Conservation (phyloP, 352 stramenopile species). For the Elongisporangium anandrum region DNA sequence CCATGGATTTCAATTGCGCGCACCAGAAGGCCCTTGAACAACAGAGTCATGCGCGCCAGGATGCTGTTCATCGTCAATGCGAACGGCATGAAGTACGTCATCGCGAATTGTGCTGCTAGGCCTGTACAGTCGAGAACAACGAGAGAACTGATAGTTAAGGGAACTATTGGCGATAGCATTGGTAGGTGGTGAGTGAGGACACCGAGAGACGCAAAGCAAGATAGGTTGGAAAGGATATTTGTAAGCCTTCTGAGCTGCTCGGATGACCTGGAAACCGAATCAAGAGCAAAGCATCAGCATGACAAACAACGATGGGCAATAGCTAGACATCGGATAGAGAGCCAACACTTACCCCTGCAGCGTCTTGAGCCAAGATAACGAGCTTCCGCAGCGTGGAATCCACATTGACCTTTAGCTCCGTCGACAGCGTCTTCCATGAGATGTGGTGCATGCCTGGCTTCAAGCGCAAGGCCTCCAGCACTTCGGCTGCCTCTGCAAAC, state of each 20-base stretch:
- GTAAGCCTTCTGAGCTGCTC: conserved; percentile 70
- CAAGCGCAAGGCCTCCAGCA: conserved; percentile 47
- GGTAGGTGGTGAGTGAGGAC: too few relatives aligned
- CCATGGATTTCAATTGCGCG: conserved; percentile 62
- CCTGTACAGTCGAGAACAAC: conserved; percentile 13
- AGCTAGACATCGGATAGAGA: too few relatives aligned
- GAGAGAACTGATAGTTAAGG: neutral
- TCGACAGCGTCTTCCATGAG: conserved; percentile 64
- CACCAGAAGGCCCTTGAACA: conserved; percentile 62
- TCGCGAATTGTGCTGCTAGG: conserved; percentile 65
- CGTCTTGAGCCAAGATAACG: conserved; percentile 16
- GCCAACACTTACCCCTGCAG: conserved; percentile 23
- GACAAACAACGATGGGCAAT: neutral
- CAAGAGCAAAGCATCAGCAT: neutral
- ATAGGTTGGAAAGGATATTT: conserved; percentile 27
- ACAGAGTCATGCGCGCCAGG: conserved; percentile 48
- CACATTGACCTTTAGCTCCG: conserved; percentile 48
- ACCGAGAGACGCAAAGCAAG: neutral
- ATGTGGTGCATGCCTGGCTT: conserved; percentile 58
- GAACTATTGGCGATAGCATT: neutral
- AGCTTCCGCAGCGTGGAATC: conserved; percentile 50
- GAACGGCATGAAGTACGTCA: conserved; percentile 89
- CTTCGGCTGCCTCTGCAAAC: conserved; percentile 27
- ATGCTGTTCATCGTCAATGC: conserved; percentile 75
- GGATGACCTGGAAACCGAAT: conserved; percentile 24